Evolutionary conservation across 2,329 filamentous ascomycete genomes (phyloP).

Genomic region (Ophiosphaerella herpotricha): DNA sequence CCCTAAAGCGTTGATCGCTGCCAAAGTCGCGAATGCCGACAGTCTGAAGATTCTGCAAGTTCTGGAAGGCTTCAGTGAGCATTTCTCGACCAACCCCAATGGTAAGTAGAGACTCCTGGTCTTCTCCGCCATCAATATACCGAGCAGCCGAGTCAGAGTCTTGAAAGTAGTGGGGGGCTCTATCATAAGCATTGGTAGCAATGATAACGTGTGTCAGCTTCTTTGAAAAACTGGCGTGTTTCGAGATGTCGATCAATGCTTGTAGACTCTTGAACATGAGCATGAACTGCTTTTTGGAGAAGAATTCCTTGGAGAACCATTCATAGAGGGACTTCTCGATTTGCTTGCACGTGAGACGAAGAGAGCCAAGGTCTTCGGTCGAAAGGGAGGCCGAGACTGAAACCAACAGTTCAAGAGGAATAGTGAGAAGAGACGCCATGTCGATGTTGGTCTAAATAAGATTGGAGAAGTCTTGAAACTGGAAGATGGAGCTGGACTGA

Average conservation of each 20-base stretch:
- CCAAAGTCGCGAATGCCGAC: constrained; percentile 66
- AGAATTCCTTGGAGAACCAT: constrained; percentile 66
- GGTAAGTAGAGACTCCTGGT: constrained; percentile 33
- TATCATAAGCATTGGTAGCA: constrained; percentile 45
- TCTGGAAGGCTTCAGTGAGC: constrained; percentile 61
- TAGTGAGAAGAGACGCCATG: constrained; percentile 31
- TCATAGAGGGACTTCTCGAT: constrained; percentile 60
- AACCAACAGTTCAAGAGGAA: constrained; percentile 64
- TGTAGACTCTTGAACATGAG: constrained; percentile 61
- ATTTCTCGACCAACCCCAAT: constrained; percentile 58
- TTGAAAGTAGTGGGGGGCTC: constrained; percentile 16
- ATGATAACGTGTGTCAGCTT: constrained; percentile 58
- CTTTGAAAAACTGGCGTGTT: constrained; percentile 44
- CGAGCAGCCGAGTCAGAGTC: constrained; percentile 12
- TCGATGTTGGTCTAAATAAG: not conserved
- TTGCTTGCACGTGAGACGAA: constrained; percentile 61
- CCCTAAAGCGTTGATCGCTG: constrained; percentile 55
- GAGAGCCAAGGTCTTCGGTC: constrained; percentile 59
- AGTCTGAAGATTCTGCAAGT: constrained; percentile 59
- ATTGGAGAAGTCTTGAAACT: not conserved
- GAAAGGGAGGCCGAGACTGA: constrained; percentile 58
- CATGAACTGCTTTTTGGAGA: constrained; percentile 70
- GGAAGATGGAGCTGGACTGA: not conserved
- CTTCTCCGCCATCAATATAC: constrained; percentile 26
- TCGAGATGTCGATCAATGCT: constrained; percentile 52